Conservation (phyloP, 176 grass and related monocot genomes). For the Oryza coarctata region DNA sequence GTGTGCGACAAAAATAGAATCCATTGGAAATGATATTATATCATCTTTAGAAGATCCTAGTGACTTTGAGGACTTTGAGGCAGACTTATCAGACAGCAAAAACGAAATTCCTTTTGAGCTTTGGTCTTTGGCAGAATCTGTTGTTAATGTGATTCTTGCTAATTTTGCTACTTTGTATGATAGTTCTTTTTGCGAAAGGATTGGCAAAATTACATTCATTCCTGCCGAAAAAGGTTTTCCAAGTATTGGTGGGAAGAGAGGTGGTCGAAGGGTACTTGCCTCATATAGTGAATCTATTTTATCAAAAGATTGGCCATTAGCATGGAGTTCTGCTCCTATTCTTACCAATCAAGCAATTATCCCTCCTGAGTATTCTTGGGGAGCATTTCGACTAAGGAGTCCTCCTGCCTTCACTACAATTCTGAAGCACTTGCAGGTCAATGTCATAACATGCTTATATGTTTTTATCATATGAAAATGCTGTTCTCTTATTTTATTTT, state of each 20-base stretch:
- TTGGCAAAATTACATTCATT: slow-evolving; percentile 85
- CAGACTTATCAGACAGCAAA: slow-evolving; percentile 52
- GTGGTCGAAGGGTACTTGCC: slow-evolving; percentile 80
- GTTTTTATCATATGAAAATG: slow-evolving; percentile 26
- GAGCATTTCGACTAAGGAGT: slow-evolving; percentile 83
- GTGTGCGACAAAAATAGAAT: slow-evolving; percentile 81
- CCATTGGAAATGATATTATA: slow-evolving; percentile 61
- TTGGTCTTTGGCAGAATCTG: slow-evolving; percentile 81
- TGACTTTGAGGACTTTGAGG: slow-evolving; percentile 92
- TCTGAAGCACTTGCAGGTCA: slow-evolving; percentile 82
- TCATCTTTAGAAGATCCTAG: slow-evolving; percentile 48
- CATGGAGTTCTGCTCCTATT: slow-evolving; percentile 89
- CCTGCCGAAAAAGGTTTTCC: slow-evolving; percentile 97
- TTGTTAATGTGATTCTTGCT: slow-evolving; percentile 73
- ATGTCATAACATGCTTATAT: slow-evolving; percentile 23
- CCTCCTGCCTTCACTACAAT: slow-evolving; percentile 85
- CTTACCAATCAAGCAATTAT: slow-evolving; percentile 77
- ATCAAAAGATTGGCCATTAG: slow-evolving; percentile 86
- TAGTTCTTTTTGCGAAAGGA: slow-evolving; percentile 81
- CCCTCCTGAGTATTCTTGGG: slow-evolving; percentile 91
- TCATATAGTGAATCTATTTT: slow-evolving; percentile 84
- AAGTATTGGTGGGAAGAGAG: slow-evolving; percentile 95
- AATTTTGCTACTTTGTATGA: slow-evolving; percentile 92
- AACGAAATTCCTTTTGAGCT: slow-evolving; percentile 85
- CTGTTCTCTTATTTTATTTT: slow-evolving; percentile 25